Percentiles rank a stretch among this genome's conserved stretches.
These are phyloP conservation scores for Ophiostoma novo-ulmi DNA, from an alignment of 2,329 filamentous ascomycete species.

Conservation along the genomic window DNA sequence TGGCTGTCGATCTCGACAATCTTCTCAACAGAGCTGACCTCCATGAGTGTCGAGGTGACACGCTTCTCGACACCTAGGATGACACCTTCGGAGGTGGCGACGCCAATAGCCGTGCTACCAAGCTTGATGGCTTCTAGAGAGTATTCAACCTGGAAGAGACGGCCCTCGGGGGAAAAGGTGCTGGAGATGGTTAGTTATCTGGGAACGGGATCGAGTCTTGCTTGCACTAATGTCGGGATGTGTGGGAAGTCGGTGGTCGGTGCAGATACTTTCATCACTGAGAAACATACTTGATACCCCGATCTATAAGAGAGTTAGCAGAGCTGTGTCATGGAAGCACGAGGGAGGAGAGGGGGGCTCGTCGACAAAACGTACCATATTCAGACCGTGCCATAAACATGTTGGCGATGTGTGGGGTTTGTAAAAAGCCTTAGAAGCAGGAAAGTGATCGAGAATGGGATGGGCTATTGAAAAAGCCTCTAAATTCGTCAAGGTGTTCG, in stretches of 20 bases:
- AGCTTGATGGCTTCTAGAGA: conserved; percentile 99
- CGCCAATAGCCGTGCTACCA: conserved; percentile 94
- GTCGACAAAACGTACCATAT: conserved; percentile 66
- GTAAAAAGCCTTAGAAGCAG: conserved; percentile 22
- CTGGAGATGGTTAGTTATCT: conserved; percentile 40
- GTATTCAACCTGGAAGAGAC: conserved; percentile 99
- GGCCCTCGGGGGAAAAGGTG: conserved; percentile 99
- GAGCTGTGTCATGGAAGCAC: conserved; percentile 15
- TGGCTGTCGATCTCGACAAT: conserved; percentile 99
- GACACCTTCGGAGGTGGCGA: conserved; percentile 90
- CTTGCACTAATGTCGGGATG: neutral
- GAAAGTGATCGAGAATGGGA: neutral
- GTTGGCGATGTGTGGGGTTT: conserved; percentile 45
- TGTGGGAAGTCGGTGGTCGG: neutral
- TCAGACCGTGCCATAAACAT: conserved; percentile 99
- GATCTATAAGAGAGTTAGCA: conserved; percentile 54
- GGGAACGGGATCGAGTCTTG: neutral
- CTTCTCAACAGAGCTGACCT: conserved; percentile 97
- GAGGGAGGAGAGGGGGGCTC: conserved; percentile 22
- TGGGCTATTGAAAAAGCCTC: neutral
- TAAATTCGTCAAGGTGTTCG: neutral
- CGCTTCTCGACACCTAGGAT: conserved; percentile 98
- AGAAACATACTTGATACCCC: conserved; percentile 78
- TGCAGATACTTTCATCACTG: neutral
- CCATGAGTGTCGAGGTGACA: conserved; percentile 93